These are phyloP conservation scores for Xylaria sp. DNA, from an alignment of 495 filamentous ascomycete species.

Conservation along the genomic window DNA sequence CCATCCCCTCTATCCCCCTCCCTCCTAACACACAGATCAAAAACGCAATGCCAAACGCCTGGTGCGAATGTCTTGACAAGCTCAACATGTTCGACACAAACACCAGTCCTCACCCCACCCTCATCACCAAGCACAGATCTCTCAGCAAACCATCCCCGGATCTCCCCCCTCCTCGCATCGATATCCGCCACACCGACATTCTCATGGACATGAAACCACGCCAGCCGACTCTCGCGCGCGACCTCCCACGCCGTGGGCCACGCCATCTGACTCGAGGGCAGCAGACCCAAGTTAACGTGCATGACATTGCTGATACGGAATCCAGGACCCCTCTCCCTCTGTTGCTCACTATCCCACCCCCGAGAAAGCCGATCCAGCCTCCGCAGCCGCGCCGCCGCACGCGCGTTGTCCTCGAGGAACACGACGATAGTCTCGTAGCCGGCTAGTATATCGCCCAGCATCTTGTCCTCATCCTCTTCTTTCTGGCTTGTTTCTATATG, in stretches of 20 bases:
- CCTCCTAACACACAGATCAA: conserved; percentile 70
- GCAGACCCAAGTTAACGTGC: conserved; percentile 83
- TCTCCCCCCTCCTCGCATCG: conserved; percentile 57
- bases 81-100: conserved; percentile 73
- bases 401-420: conserved; percentile 73
- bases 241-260: conserved; percentile 73
- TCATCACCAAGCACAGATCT: not conserved
- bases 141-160: conserved; percentile 47
- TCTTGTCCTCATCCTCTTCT: conserved; percentile 39
- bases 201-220: conserved; percentile 87
- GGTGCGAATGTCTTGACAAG: conserved; percentile 90
- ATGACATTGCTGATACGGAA: conserved; percentile 32
- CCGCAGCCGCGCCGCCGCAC: conserved; percentile 58
- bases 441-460: conserved; percentile 32
- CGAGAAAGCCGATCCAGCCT: conserved; percentile 29
- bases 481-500: not conserved
- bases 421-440: conserved; percentile 61
- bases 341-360: not conserved
- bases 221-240: conserved; percentile 38
- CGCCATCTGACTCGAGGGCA: conserved; percentile 70
- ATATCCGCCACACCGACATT: conserved; percentile 75
- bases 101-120: conserved; percentile 29
- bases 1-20: conserved; percentile 22
- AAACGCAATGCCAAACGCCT: conserved; percentile 88
- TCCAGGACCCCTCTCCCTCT: not conserved